Evolutionary conservation across 2,329 filamentous ascomycete genomes (phyloP).

Genomic region (Diplodia corticola): DNA sequence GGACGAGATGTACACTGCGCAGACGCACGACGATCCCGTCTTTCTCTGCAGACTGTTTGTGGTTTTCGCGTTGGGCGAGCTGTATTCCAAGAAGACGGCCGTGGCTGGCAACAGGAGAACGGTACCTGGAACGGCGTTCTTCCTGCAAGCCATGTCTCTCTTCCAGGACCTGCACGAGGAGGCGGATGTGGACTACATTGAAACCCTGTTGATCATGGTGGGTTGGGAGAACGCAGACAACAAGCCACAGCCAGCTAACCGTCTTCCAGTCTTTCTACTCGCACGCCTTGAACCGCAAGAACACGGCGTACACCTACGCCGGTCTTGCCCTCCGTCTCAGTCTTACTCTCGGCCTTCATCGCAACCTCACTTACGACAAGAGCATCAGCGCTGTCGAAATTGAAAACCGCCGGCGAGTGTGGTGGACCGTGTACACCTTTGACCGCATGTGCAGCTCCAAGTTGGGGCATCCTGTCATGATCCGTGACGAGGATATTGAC

Average conservation of each 20-base stretch:
- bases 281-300: slow-evolving; percentile 27
- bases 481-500: slow-evolving; percentile 51
- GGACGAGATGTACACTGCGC: slow-evolving; percentile 22
- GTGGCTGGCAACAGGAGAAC: slow-evolving; percentile 22
- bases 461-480: slow-evolving; percentile 51
- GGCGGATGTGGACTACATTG: slow-evolving; percentile 27
- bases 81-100: slow-evolving; percentile 23
- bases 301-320: slow-evolving; percentile 27
- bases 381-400: slow-evolving; percentile 22
- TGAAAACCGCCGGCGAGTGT: slow-evolving; percentile 28
- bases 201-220: slow-evolving; percentile 28
- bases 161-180: slow-evolving; percentile 26
- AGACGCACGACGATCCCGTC: slow-evolving; percentile 21
- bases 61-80: slow-evolving; percentile 28
- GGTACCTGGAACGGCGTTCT: slow-evolving; percentile 21
- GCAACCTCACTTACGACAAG: slow-evolving; percentile 24
- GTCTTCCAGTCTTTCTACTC: slow-evolving; percentile 28
- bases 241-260: background rate
- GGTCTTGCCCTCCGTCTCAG: slow-evolving; percentile 26
- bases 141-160: slow-evolving; percentile 26
- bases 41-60: slow-evolving; percentile 27
- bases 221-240: background rate
- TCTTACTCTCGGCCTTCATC: slow-evolving; percentile 25
- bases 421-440: slow-evolving; percentile 42
- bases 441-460: slow-evolving; percentile 54